Evolutionary conservation across 768 basidiomycete species (phyloP).

Genomic region (Psilocybe cubensis): DNA sequence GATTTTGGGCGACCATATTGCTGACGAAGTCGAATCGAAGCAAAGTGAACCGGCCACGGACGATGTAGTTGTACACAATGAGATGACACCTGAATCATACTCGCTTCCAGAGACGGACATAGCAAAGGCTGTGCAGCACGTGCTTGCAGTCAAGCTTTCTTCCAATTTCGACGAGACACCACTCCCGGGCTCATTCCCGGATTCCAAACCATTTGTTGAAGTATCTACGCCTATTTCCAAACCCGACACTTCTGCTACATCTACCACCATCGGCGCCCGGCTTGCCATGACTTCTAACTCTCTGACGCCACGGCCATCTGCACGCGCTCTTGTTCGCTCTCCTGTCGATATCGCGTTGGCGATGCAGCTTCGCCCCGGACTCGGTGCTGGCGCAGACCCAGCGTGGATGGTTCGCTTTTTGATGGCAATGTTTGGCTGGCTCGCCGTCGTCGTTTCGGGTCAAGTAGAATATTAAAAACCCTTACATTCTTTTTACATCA

Average conservation of each 20-base stretch:
- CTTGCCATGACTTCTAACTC: constrained; percentile 6
- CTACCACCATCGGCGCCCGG: constrained; percentile 13
- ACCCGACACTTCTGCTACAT: not conserved
- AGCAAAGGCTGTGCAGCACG: not conserved
- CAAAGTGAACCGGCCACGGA: constrained; percentile 1
- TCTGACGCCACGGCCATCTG: constrained; percentile 16
- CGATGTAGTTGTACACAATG: not conserved
- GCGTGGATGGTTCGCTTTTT: constrained; percentile 82
- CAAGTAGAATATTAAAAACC: constrained; percentile 24
- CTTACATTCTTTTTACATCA: not conserved
- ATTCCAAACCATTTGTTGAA: not conserved
- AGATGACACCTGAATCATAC: not conserved
- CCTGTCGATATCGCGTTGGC: constrained; percentile 72
- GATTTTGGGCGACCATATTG: not conserved
- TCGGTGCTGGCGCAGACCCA: constrained; percentile 71
- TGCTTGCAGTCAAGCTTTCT: constrained; percentile 11
- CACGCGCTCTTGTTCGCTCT: constrained; percentile 34
- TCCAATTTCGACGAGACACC: no score
- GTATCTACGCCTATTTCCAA: not conserved
- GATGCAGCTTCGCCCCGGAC: constrained; percentile 76
- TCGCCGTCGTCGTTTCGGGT: constrained; percentile 59
- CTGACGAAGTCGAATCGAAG: not conserved
- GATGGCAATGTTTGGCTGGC: constrained; percentile 82
- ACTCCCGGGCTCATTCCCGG: constrained; percentile 33
- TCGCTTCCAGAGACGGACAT: not conserved